Conservation (phyloP, 2,329 filamentous ascomycete genomes). For the Epicoccum sorghinum region DNA sequence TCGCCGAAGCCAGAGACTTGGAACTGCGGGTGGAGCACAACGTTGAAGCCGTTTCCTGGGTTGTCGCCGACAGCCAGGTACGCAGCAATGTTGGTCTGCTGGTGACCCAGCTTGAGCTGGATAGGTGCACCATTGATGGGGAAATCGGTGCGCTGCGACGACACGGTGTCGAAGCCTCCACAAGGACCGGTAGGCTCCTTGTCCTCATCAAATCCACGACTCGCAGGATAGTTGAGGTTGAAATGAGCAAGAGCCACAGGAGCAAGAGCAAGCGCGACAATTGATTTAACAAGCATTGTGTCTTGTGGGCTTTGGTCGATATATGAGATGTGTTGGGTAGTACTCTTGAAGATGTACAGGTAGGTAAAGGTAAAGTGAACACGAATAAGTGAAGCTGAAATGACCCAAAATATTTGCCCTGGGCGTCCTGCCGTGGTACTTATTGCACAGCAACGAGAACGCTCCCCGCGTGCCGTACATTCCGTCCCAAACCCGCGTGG, state of each 20-base stretch:
- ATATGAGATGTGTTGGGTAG: not conserved
- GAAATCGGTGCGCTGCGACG: constrained; percentile 55
- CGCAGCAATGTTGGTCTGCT: constrained; percentile 59
- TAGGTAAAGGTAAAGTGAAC: not conserved
- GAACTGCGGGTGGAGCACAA: constrained; percentile 67
- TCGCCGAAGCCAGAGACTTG: constrained; percentile 66
- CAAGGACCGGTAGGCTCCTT: constrained; percentile 57
- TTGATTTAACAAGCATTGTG: constrained; percentile 42
- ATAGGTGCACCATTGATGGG: constrained; percentile 59
- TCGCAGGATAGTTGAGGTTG: constrained; percentile 58
- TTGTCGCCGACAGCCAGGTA: constrained; percentile 60
- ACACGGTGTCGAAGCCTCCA: constrained; percentile 55
- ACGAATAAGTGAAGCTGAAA: constrained; percentile 3
- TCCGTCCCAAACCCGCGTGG: constrained; percentile 33
- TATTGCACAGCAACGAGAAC: constrained; percentile 29
- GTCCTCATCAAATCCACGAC: constrained; percentile 58
- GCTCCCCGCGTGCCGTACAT: constrained; percentile 33
- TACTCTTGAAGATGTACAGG: not conserved
- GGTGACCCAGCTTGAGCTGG: constrained; percentile 59
- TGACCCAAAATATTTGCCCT: constrained; percentile 4
- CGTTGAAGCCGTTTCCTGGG: constrained; percentile 68
- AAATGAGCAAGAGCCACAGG: constrained; percentile 62
- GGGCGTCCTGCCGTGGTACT: constrained; percentile 30
- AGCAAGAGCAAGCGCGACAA: constrained; percentile 50
- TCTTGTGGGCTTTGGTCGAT: constrained; percentile 1